phyloP scores from a whole-genome alignment of 495 filamentous ascomycete species.

The Cenococcum geophilum region DNA sequence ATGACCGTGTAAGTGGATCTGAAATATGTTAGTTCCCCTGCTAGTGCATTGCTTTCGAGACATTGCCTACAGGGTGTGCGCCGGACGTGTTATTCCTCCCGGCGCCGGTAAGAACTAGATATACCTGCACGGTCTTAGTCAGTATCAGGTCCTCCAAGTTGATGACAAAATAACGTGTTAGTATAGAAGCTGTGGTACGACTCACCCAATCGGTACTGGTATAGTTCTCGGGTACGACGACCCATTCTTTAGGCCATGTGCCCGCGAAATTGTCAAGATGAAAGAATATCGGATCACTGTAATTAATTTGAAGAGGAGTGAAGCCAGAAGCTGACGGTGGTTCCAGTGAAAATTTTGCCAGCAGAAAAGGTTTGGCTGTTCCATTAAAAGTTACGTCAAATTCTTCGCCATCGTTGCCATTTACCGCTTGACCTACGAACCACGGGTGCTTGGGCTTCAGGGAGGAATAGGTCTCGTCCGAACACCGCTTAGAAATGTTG shows the following conservation, averaged over 20 bases:
- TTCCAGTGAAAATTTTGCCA: not conserved
- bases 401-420: constrained; percentile 16
- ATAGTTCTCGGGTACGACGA: too few species aligned
- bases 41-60: constrained; percentile 9
- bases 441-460: constrained; percentile 2
- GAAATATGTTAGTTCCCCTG: too few species aligned
- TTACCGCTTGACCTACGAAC: constrained; percentile 19
- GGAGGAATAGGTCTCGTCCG: too few species aligned
- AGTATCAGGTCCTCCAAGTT: too few species aligned
- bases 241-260: too few species aligned
- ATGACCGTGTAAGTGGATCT: constrained; percentile 35
- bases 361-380: too few species aligned
- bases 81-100: not conserved
- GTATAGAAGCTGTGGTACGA: not conserved
- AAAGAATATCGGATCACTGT: too few species aligned
- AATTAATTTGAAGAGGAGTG: too few species aligned
- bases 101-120: constrained; percentile 19
- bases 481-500: too few species aligned
- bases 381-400: constrained; percentile 7
- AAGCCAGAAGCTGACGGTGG: not conserved
- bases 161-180: constrained; percentile 9
- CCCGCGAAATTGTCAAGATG: too few species aligned
- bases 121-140: constrained; percentile 11
- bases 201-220: not conserved
- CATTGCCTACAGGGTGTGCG: not conserved